phyloP scores from a whole-genome alignment of 2,329 filamentous ascomycete genomes.

The Zymoseptoria pseudotritici region DNA sequence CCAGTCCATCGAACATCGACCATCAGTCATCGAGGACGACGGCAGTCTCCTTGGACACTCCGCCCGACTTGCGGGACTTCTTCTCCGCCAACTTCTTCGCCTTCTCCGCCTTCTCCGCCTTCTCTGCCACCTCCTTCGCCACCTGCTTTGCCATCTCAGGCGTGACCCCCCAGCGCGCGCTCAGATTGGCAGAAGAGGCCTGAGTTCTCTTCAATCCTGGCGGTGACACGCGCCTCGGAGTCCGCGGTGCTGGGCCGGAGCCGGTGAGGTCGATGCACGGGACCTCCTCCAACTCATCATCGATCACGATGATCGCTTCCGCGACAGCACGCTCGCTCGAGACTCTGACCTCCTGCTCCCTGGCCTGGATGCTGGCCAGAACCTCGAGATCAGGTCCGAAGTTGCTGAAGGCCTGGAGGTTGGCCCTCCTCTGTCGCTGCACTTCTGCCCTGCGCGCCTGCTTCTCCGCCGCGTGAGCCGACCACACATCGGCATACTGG shows the following conservation, averaged over 20 bases:
- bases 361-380: neutral
- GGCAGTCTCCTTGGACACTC: neutral
- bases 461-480: neutral
- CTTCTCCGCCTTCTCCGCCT: neutral
- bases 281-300: neutral
- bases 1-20: no score
- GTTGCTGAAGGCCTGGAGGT: neutral
- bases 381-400: neutral
- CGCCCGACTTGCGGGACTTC: neutral
- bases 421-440: neutral
- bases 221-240: neutral
- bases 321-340: neutral
- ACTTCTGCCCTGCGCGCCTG: neutral
- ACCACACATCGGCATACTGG: neutral
- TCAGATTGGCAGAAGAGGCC: neutral
- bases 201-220: neutral
- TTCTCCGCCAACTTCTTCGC: neutral
- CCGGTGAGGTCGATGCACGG: neutral
- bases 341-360: neutral
- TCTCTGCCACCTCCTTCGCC: neutral
- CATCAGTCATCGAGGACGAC: neutral
- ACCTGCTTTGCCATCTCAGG: neutral
- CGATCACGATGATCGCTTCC: neutral
- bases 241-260: neutral
- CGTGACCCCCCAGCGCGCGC: neutral